Evolutionary conservation across 2,329 filamentous ascomycete species (phyloP).

Genomic region (Paraphaeosphaeria sporulosa): DNA sequence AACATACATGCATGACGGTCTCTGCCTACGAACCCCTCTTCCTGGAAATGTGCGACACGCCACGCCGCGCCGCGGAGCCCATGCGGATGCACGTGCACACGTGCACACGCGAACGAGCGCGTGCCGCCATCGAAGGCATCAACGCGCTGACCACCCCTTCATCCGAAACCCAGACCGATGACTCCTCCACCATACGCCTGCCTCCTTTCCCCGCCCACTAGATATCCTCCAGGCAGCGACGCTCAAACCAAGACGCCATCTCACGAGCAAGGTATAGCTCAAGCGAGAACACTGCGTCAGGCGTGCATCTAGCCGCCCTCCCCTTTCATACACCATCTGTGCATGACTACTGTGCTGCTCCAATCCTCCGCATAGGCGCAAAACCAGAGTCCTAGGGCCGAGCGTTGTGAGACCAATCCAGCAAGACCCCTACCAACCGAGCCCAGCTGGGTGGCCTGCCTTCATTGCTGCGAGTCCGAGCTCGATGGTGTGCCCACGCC

Average conservation of each 20-base stretch:
- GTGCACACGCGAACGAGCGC: not conserved
- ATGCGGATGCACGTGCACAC: constrained; percentile 4
- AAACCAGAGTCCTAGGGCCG: constrained; percentile 49
- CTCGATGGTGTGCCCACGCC: constrained; percentile 48
- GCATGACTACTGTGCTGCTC: constrained; percentile 10
- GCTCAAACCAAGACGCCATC: constrained; percentile 38
- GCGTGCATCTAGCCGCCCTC: constrained; percentile 48
- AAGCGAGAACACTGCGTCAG: constrained; percentile 22
- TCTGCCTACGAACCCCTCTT: constrained; percentile 21
- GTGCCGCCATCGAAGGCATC: constrained; percentile 35
- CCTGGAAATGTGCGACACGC: constrained; percentile 27
- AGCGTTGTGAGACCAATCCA: constrained; percentile 47
- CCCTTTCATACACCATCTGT: constrained; percentile 12
- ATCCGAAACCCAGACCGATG: constrained; percentile 28
- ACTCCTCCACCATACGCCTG: constrained; percentile 44
- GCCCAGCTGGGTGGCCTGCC: constrained; percentile 30
- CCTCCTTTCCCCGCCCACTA: constrained; percentile 13
- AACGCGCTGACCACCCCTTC: constrained; percentile 17
- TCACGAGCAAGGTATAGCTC: constrained; percentile 34
- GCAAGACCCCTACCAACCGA: constrained; percentile 26
- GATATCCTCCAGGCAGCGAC: constrained; percentile 42
- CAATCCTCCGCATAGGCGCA: constrained; percentile 31
- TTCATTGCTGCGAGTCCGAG: constrained; percentile 50
- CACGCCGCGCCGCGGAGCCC: not conserved
- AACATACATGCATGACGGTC: not conserved